Evolutionary conservation across 1,284 basidiomycete species (phyloP).

Genomic region (Puccinia novopanici): DNA sequence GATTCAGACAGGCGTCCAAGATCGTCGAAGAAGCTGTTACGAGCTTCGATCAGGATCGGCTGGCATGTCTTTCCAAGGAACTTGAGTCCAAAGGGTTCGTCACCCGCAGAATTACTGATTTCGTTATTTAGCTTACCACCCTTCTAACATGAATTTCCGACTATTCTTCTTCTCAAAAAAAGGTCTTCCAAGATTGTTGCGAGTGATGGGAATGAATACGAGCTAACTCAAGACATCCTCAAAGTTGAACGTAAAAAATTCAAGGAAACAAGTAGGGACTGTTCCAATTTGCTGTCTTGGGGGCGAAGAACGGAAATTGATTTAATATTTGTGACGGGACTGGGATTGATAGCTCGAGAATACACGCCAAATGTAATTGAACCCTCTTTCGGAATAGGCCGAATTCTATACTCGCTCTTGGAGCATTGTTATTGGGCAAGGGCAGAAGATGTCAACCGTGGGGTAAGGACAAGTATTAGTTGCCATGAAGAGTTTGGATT

Average conservation of each 20-base stretch:
- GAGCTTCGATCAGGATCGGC: constrained; percentile 69
- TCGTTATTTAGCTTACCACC: constrained; percentile 60
- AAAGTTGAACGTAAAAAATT: constrained; percentile 81
- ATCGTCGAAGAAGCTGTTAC: constrained; percentile 71
- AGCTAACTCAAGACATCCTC: constrained; percentile 74
- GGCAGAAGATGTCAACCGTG: constrained; percentile 83
- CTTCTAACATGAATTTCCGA: constrained; percentile 54
- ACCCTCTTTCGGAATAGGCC: constrained; percentile 95
- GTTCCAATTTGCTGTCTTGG: background rate
- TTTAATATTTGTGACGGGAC: background rate
- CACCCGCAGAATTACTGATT: constrained; percentile 55
- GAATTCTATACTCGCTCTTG: constrained; percentile 89
- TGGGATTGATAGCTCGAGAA: constrained; percentile 72
- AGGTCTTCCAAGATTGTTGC: constrained; percentile 55
- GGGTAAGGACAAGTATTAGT: constrained; percentile 63
- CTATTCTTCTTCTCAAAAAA: background rate
- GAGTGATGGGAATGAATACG: constrained; percentile 71
- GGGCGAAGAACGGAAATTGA: constrained; percentile 4
- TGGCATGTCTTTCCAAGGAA: constrained; percentile 72
- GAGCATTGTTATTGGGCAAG: constrained; percentile 97
- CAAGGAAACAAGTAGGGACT: constrained; percentile 76
- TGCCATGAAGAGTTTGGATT: constrained; percentile 40
- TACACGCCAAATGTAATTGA: constrained; percentile 97
- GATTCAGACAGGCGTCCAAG: constrained; percentile 81
- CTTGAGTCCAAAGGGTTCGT: constrained; percentile 66